phyloP scores from a whole-genome alignment of 2,329 filamentous ascomycete genomes.

The Cladobotryum protrusum region DNA sequence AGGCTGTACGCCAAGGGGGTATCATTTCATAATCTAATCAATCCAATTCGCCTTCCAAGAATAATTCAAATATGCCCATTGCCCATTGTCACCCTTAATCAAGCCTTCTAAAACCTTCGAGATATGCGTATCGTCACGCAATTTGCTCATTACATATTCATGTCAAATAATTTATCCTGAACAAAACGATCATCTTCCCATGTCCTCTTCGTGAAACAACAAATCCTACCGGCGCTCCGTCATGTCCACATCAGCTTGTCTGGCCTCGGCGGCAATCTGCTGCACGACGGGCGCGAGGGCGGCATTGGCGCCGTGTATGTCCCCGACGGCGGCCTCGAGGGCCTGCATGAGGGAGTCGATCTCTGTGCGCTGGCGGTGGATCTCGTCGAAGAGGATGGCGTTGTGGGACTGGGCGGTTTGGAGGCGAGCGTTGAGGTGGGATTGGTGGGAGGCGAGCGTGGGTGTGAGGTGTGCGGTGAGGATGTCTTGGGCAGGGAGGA shows the following conservation, averaged over 20 bases:
- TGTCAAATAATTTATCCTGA: no score
- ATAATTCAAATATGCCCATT: no score
- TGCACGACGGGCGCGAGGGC: slow-evolving; percentile 42
- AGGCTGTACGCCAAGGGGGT: slow-evolving; percentile 4
- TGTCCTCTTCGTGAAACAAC: no score
- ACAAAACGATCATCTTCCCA: no score
- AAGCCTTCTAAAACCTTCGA: no score
- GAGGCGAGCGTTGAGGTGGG: slow-evolving; percentile 50
- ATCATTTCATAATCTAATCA: slow-evolving; percentile 3
- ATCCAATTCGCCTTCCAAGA: slow-evolving; percentile 1
- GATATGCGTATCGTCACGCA: no score
- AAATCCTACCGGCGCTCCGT: not conserved
- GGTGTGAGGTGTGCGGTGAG: slow-evolving; percentile 50
- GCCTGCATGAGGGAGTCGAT: slow-evolving; percentile 43
- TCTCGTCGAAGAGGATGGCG: slow-evolving; percentile 43
- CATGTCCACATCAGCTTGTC: slow-evolving; percentile 20
- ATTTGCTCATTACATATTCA: no score
- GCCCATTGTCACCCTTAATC: no score
- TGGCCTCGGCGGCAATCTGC: slow-evolving; percentile 45
- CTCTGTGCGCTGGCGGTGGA: slow-evolving; percentile 49
- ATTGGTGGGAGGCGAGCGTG: slow-evolving; percentile 46
- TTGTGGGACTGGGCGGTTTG: slow-evolving; percentile 54
- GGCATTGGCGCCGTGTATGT: slow-evolving; percentile 48
- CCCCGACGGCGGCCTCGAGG: slow-evolving; percentile 47
- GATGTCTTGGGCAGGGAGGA: slow-evolving; percentile 46